Conservation (phyloP, 2,329 filamentous ascomycete species). For the Fusarium liriodendri region DNA sequence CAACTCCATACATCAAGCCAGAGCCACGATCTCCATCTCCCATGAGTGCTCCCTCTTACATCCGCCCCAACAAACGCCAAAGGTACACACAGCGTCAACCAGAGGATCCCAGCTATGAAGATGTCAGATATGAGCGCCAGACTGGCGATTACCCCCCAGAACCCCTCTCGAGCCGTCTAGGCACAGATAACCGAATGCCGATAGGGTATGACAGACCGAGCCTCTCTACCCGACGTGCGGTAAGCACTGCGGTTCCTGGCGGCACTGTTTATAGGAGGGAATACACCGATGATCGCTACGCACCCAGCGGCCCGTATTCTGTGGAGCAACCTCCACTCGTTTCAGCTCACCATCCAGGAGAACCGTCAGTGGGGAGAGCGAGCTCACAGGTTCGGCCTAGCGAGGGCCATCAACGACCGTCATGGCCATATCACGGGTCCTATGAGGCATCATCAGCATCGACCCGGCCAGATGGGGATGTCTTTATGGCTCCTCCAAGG, state of each 20-base stretch:
- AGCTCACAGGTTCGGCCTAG: constrained; percentile 56
- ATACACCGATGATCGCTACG: constrained; percentile 48
- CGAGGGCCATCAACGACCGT: constrained; percentile 54
- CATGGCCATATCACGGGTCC: constrained; percentile 58
- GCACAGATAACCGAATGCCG: constrained; percentile 47
- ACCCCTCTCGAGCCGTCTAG: constrained; percentile 45
- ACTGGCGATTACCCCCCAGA: constrained; percentile 50
- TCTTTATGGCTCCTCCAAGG: constrained; percentile 62
- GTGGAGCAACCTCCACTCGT: constrained; percentile 53
- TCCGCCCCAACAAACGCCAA: constrained; percentile 68
- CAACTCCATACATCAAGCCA: constrained; percentile 69
- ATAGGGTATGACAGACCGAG: constrained; percentile 48
- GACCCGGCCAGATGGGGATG: constrained; percentile 61
- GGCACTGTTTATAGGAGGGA: constrained; percentile 48
- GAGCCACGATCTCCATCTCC: constrained; percentile 75
- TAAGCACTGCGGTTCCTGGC: constrained; percentile 41
- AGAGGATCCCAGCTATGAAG: constrained; percentile 45
- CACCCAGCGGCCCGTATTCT: constrained; percentile 45
- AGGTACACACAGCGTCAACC: constrained; percentile 58
- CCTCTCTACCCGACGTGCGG: constrained; percentile 40
- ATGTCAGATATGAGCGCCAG: constrained; percentile 58
- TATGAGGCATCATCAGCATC: constrained; percentile 58
- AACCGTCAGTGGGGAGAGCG: constrained; percentile 23
- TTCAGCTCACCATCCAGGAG: constrained; percentile 48
- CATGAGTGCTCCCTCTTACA: constrained; percentile 62